phyloP scores from a whole-genome alignment of 257 asterid genomes.

The Sherardia arvensis region DNA sequence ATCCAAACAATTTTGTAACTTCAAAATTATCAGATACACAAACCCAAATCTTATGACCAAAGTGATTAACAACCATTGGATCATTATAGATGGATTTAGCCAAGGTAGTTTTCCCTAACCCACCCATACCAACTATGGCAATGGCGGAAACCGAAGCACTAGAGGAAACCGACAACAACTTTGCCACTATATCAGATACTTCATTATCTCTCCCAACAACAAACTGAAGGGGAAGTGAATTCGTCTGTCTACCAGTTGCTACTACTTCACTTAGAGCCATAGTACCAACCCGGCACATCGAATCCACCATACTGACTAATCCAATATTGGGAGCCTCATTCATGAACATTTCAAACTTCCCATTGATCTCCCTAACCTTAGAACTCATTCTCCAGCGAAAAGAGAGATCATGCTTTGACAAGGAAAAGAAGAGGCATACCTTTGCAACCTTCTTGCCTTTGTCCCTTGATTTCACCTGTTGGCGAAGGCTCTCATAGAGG shows the following conservation, averaged over 20 bases:
- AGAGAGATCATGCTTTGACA: background rate
- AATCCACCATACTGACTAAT: too few species aligned
- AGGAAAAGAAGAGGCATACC: background rate
- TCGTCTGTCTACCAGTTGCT: too few species aligned
- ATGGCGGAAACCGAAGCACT: background rate
- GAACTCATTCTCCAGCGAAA: slow-evolving; percentile 2
- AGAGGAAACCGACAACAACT: too few species aligned
- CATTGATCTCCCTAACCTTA: background rate
- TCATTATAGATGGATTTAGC: background rate
- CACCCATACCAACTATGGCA: background rate
- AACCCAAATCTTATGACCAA: background rate
- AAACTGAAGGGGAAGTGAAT: too few species aligned
- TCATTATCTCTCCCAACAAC: too few species aligned
- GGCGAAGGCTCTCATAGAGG: background rate
- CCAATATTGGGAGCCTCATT: background rate
- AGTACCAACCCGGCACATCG: too few species aligned
- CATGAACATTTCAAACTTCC: background rate
- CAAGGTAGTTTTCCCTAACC: background rate
- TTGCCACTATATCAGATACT: too few species aligned
- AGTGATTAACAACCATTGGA: background rate
- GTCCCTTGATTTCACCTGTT: background rate
- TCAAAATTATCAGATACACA: background rate
- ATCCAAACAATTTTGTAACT: background rate
- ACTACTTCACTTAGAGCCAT: too few species aligned
- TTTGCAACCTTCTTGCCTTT: background rate